Conservation (phyloP, 2,329 filamentous ascomycete genomes). For the Phialophora verrucosa region DNA sequence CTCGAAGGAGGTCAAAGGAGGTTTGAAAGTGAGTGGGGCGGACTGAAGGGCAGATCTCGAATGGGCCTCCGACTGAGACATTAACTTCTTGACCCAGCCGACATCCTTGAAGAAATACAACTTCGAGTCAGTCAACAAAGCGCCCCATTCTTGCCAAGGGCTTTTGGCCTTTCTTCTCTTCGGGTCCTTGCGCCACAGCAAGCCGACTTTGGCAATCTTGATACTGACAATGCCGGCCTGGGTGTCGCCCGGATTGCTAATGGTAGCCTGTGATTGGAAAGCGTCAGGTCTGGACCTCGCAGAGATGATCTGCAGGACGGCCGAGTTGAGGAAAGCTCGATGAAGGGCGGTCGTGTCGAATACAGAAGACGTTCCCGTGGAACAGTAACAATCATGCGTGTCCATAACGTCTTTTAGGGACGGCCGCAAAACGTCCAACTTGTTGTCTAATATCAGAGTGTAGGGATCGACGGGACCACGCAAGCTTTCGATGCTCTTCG, state of each 20-base stretch:
- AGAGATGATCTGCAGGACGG: conserved; percentile 92
- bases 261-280: conserved; percentile 86
- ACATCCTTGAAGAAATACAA: conserved; percentile 96
- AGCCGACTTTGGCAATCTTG: conserved; percentile 93
- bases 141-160: conserved; percentile 99
- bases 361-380: conserved; percentile 75
- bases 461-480: conserved; percentile 96
- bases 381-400: conserved; percentile 88
- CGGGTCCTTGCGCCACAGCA: conserved; percentile 90
- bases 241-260: conserved; percentile 81
- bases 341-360: conserved; percentile 83
- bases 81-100: conserved; percentile 86
- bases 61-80: conserved; percentile 85
- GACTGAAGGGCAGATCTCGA: conserved; percentile 76
- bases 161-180: conserved; percentile 95
- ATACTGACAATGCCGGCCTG: conserved; percentile 95
- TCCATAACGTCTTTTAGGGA: conserved; percentile 91
- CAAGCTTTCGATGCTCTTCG: conserved; percentile 66
- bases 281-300: conserved; percentile 91
- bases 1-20: conserved; percentile 88
- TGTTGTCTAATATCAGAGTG: conserved; percentile 88
- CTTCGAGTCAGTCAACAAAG: conserved; percentile 93
- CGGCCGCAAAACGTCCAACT: conserved; percentile 80
- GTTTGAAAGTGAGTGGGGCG: conserved; percentile 84
- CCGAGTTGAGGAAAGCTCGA: conserved; percentile 87